Percentiles rank a stretch among this genome's conserved stretches.
Evolutionary conservation across 306 rosid genomes (phyloP).

Genomic region (Argentina anserina): DNA sequence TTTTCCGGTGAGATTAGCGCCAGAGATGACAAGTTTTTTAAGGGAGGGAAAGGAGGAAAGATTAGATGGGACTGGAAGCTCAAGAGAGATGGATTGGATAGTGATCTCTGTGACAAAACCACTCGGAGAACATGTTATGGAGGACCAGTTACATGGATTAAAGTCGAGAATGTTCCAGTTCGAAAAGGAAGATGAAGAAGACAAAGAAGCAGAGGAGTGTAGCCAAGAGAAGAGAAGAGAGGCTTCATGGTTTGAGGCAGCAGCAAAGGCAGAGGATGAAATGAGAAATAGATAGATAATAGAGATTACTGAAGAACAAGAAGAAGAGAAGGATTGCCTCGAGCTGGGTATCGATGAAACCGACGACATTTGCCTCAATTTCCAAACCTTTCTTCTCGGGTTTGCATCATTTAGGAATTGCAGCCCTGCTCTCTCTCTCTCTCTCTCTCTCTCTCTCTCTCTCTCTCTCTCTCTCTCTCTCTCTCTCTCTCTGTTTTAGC

Average conservation of each 20-base stretch:
- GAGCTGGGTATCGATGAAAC: conserved; percentile 34
- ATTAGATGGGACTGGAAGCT: conserved; percentile 61
- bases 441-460: conserved; percentile 1
- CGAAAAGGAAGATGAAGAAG: conserved; percentile 39
- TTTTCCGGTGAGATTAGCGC: conserved; percentile 67
- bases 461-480: conserved; percentile 14
- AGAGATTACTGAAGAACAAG: conserved; percentile 17
- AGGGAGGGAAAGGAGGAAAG: conserved; percentile 63
- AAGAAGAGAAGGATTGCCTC: conserved; percentile 36
- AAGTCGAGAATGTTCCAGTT: conserved; percentile 64
- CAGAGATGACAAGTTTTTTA: conserved; percentile 60
- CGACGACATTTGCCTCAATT: conserved; percentile 55
- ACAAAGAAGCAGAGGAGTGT: conserved; percentile 36
- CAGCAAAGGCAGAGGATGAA: conserved; percentile 25
- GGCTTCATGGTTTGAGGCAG: conserved; percentile 69
- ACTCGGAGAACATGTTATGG: conserved; percentile 63
- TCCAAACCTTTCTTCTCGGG: conserved; percentile 53
- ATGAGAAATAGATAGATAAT: conserved; percentile 13
- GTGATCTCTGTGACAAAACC: conserved; percentile 61
- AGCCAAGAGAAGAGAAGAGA: conserved; percentile 79
- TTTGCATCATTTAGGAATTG: conserved; percentile 43
- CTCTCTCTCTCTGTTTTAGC: conserved; percentile 9
- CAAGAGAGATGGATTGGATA: conserved; percentile 55
- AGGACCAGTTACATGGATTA: conserved; percentile 86
- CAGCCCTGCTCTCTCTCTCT: conserved; percentile 20